Base-by-base conservation (phyloP, 495 filamentous ascomycete species). In the Aspergillus campestris region DNA sequence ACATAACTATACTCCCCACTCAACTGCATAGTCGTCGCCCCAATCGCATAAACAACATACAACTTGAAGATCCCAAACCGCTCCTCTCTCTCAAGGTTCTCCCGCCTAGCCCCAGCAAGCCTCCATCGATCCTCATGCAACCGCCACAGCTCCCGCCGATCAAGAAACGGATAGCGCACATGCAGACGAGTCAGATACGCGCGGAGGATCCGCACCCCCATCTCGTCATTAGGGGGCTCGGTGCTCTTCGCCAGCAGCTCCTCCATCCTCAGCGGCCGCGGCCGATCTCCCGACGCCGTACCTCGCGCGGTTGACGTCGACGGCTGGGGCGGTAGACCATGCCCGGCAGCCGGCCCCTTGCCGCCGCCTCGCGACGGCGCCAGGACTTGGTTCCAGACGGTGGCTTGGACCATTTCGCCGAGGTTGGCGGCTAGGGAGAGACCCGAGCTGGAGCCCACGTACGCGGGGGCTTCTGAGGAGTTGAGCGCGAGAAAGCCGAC, bases 371-470 rank as follows among this genome's bases (percentile, higher is more conserved):
- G 56, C 8, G 65, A 64, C 6, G 61, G 57, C 5, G 58, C 53
- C 33, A 74, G 59, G 9, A 68, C 64, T 45, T 76, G 72, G 42
- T 73, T 73, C 70, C 70, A 76, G 7, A 75, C 69, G 14, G 71
- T 75, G 1, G 68, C 65, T 44, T 74, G 71, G 14, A 75, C 73
- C 71, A 77, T 75, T 43, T 77, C 71, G 10, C 73, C 71, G 13
- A 77, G 47, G 42, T 73, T 69, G 5, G 67, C 61, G 13, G 71
- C 72, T 32, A 77, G 48, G 10, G 71, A 65, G 24, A 77, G 60
- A 9, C 73, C 73, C 6, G 71, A 75, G 45, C 72, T 74, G 15
- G 72, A 69, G 34, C 72, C 71, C n/a, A 77, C 67, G 49, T 77
- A 77, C 30, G 70, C 70, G 11, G 69, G 69, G 6, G 72, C 68